Evolutionary conservation across 148 eudicot genomes (phyloP).

Genomic region (Limonium bicolor): DNA sequence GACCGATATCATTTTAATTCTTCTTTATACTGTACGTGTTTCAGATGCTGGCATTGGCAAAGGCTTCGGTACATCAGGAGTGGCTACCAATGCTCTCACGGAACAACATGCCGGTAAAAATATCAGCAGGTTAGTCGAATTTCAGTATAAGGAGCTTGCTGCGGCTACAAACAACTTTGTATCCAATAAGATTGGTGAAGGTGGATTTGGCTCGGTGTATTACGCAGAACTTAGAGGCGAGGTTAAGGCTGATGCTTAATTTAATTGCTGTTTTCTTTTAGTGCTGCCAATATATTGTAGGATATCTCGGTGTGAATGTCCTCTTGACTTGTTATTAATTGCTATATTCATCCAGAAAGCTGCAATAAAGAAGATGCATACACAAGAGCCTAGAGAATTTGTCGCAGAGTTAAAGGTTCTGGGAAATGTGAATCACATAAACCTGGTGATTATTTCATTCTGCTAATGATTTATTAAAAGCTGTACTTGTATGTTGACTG

Average conservation of each 20-base stretch:
- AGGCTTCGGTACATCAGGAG: slow-evolving; percentile 13
- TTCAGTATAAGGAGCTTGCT: slow-evolving; percentile 42
- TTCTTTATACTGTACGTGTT: not conserved
- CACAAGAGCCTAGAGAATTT: slow-evolving; percentile 35
- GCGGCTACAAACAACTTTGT: slow-evolving; percentile 37
- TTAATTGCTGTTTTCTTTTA: not conserved
- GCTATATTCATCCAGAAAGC: slow-evolving; percentile 29
- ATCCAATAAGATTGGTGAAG: slow-evolving; percentile 46
- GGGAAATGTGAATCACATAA: slow-evolving; percentile 44
- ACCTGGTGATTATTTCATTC: too few relatives aligned
- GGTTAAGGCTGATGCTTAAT: too few relatives aligned
- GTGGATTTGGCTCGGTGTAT: slow-evolving; percentile 53
- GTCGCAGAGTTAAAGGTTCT: slow-evolving; percentile 46
- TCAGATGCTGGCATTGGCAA: slow-evolving; percentile 5
- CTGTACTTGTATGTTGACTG: too few relatives aligned
- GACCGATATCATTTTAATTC: not conserved
- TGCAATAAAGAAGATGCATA: slow-evolving; percentile 43
- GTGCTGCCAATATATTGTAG: not conserved
- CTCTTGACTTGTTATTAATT: too few relatives aligned
- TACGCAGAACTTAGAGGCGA: slow-evolving; percentile 48
- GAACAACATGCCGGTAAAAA: slow-evolving; percentile 9
- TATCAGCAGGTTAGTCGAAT: slow-evolving; percentile 38
- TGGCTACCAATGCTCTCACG: slow-evolving; percentile 9
- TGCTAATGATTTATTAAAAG: too few relatives aligned
- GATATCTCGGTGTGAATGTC: too few relatives aligned